phyloP scores from a whole-genome alignment of 2,329 filamentous ascomycete genomes.

The Cryphonectria radicalis region DNA sequence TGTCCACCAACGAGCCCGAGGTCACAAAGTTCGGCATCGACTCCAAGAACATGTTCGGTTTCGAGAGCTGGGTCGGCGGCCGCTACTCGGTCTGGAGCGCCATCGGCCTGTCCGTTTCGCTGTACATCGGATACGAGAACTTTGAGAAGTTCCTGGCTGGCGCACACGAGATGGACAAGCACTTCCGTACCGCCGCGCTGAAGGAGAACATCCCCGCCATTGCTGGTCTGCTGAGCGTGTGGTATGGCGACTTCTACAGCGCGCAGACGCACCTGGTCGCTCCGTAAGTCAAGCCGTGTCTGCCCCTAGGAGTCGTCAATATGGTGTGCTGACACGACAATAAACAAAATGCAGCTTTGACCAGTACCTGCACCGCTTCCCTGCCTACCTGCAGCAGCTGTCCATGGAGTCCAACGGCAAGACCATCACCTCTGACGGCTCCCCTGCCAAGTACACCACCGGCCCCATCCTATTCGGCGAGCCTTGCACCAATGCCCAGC shows the following conservation, averaged over 20 bases:
- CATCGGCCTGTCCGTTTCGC: constrained; percentile 90
- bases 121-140: constrained; percentile 97
- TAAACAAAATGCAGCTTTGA: constrained; percentile 68
- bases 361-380: constrained; percentile 98
- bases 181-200: constrained; percentile 89
- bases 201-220: constrained; percentile 94
- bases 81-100: constrained; percentile 99
- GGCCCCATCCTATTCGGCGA: constrained; percentile 94
- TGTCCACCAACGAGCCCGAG: constrained; percentile 93
- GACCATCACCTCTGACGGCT: constrained; percentile 85
- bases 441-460: constrained; percentile 96
- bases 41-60: constrained; percentile 99
- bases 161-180: constrained; percentile 97
- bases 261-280: constrained; percentile 97
- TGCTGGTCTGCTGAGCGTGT: constrained; percentile 91
- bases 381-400: constrained; percentile 96
- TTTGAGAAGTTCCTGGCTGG: constrained; percentile 95
- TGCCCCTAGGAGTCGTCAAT: constrained; percentile 11
- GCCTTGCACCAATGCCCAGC: constrained; percentile 97
- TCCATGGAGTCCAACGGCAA: constrained; percentile 99
- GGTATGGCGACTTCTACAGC: constrained; percentile 99
- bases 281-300: constrained; percentile 66
- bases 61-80: constrained; percentile 97
- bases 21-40: constrained; percentile 99
- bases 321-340: constrained; percentile 22